Evolutionary conservation across 108 stramenopile species (phyloP).

Genomic region (Discostella stelligeroides): DNA sequence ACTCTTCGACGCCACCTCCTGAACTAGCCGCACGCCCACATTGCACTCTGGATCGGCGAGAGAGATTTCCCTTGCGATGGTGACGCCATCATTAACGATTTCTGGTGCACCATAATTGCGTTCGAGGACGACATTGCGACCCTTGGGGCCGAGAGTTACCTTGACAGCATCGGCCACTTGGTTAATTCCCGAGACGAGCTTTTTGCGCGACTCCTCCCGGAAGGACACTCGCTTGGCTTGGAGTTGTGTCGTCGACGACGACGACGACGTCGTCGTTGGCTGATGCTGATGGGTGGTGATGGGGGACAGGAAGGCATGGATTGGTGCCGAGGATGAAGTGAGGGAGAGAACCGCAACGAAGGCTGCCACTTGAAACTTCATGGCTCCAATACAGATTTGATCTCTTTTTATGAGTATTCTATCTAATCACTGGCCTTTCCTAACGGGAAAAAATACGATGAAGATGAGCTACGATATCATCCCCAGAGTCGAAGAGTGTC

Average conservation of each 20-base stretch:
- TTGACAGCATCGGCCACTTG: constrained; percentile 96
- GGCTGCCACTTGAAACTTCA: constrained; percentile 52
- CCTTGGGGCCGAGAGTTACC: constrained; percentile 97
- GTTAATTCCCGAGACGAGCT: constrained; percentile 93
- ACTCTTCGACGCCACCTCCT: constrained; percentile 95
- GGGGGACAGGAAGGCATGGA: constrained; percentile 11
- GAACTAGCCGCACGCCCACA: constrained; percentile 91
- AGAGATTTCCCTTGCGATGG: constrained; percentile 90
- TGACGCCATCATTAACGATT: constrained; percentile 97
- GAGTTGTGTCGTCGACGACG: constrained; percentile 15
- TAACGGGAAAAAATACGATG: too few species aligned
- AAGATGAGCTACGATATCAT: too few species aligned
- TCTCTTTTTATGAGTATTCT: too few species aligned
- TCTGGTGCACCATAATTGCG: constrained; percentile 95
- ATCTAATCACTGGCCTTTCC: too few species aligned
- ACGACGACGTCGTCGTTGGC: constrained; percentile 15
- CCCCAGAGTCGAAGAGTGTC: too few species aligned
- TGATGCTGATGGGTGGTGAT: too few species aligned
- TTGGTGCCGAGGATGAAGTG: constrained; percentile 18
- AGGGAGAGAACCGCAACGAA: constrained; percentile 2
- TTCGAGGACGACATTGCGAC: constrained; percentile 96
- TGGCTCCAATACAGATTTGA: too few species aligned
- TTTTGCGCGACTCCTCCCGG: constrained; percentile 87
- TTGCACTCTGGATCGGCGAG: constrained; percentile 91
- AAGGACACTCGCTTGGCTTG: constrained; percentile 87